Evolutionary conservation across 2,329 filamentous ascomycete species (phyloP).

Genomic region (Xylaria sp.): DNA sequence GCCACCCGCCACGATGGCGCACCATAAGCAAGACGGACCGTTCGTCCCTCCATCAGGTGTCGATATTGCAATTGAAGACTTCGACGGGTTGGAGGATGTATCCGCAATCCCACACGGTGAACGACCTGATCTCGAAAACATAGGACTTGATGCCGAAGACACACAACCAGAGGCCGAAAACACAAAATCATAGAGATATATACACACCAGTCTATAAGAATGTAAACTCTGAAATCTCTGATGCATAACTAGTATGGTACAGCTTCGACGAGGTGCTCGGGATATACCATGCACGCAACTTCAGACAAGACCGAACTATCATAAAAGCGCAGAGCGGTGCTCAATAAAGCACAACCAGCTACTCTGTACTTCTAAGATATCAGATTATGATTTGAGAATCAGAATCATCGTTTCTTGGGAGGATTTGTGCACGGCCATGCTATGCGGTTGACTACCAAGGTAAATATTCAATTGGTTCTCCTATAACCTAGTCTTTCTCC

Average conservation of each 20-base stretch:
- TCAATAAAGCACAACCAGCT: neutral
- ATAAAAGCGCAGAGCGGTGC: neutral
- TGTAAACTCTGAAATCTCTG: neutral
- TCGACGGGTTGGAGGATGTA: neutral
- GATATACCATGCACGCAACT: neutral
- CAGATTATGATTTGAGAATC: neutral
- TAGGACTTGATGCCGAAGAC: no score
- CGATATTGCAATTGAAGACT: conserved; percentile 37
- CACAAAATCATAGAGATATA: neutral
- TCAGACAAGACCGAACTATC: neutral
- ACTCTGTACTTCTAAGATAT: neutral
- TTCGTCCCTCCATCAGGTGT: conserved; percentile 42
- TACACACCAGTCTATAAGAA: neutral
- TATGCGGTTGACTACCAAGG: neutral
- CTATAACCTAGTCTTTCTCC: conserved; percentile 13
- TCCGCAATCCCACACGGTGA: no score
- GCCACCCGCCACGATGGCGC: conserved; percentile 45
- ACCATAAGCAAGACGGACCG: conserved; percentile 39
- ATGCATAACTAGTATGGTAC: neutral
- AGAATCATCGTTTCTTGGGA: neutral
- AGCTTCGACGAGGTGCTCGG: neutral
- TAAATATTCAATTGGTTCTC: neutral
- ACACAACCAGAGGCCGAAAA: neutral
- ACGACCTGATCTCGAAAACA: no score
- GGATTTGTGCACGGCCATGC: neutral